Percentiles rank a stretch among this genome's conserved stretches.
These are phyloP conservation scores for Monilinia aucupariae DNA, from an alignment of 2,329 filamentous ascomycete genomes.

Conservation along the genomic window DNA sequence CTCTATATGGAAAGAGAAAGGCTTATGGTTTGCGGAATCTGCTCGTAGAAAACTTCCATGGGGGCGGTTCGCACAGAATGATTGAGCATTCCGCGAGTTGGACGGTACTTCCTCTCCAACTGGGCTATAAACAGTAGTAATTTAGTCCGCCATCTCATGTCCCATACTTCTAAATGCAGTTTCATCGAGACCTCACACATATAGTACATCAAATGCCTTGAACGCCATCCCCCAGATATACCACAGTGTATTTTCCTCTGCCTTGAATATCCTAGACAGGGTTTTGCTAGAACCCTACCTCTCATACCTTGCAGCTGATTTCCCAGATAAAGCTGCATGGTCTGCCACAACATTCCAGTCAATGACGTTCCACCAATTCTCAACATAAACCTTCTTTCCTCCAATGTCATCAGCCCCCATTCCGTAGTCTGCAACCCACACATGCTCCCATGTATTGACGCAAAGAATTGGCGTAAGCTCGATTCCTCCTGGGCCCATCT, in stretches of 20 bases:
- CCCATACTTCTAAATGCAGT: conserved; percentile 14
- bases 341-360: conserved; percentile 72
- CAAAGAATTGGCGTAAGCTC: conserved; percentile 75
- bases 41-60: not conserved
- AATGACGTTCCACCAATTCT: conserved; percentile 81
- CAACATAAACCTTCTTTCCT: conserved; percentile 71
- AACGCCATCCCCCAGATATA: conserved; percentile 20
- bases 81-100: not conserved
- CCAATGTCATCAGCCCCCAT: conserved; percentile 50
- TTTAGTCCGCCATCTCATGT: not conserved
- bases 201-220: conserved; percentile 17
- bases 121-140: conserved; percentile 9
- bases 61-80: not conserved
- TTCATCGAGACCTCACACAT: conserved; percentile 13
- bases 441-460: conserved; percentile 95
- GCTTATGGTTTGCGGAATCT: not conserved
- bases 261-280: not conserved
- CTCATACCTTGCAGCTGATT: not conserved
- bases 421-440: conserved; percentile 78
- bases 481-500: conserved; percentile 56
- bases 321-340: conserved; percentile 18
- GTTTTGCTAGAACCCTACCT: not conserved
- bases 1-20: not conserved
- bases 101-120: not conserved
- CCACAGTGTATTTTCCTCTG: conserved; percentile 10